Evolutionary conservation across 2,329 filamentous ascomycete genomes (phyloP), one percentile per base, ranked within the genome.

Genomic region (Stachybotrys echinatus): DNA sequence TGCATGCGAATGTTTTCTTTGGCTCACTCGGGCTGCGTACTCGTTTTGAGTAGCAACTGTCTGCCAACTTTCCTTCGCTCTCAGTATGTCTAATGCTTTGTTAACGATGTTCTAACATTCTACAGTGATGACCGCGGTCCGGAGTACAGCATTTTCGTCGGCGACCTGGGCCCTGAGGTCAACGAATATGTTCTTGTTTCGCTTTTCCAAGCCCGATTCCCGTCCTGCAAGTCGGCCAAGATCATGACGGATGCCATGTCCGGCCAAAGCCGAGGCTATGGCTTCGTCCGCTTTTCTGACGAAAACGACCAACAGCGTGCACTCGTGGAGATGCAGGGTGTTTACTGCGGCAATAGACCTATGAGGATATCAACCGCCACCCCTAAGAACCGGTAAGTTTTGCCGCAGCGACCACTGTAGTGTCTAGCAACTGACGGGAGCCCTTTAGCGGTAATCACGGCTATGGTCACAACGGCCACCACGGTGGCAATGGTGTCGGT

Each of bases 231-330:
- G 79, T 96, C 91, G 37, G 94, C 94, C 65, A 99, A 99, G 81
- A 99, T 99, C 73, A 99, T 99, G 94, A 96, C 92, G 53, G 94
- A 99, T 65, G 92, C 94, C 54, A 94, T 97, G 73, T 95, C 88
- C 56, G 94, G 94, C 61, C 92, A 97, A 82, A 96, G 92, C 56
- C 91, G 94, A 55, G 94, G 94, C 50, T 99, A 99, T 65, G 94
- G 94, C 44, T 99, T 99, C 63, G 94, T 99, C 48, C 90, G 94
- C 58, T 99, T 99, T 76, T 90, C 90, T 48, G 90, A 95, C 59
- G 92, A 97, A 76, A 83, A 85, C 58, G 94, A 99, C 65, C 92
- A 97, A 76, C 92, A 99, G 76, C 89, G 92, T 54, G 92, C 94
- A 55, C 80, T 99, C 20, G 87, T 87, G 48, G 94, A 99, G 76